phyloP scores from a whole-genome alignment of 305 asterid genomes.

The Solanum hybrid region DNA sequence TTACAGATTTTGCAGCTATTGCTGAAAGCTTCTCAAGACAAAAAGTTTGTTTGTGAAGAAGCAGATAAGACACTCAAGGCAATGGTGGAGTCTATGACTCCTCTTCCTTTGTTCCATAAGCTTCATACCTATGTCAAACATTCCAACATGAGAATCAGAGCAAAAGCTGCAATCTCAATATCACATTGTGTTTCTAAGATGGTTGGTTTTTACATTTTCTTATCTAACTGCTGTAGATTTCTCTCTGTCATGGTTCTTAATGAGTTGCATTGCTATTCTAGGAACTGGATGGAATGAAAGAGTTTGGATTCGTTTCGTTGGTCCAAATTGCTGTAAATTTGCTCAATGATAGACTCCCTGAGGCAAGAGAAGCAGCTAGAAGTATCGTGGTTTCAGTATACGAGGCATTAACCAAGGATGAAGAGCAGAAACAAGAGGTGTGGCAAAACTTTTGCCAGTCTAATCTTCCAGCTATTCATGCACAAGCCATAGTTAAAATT shows the following conservation, averaged over 20 bases:
- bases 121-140: conserved; percentile 49
- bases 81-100: conserved; percentile 62
- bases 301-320: conserved; percentile 43
- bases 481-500: conserved; percentile 63
- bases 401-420: conserved; percentile 40
- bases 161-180: conserved; percentile 70
- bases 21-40: conserved; percentile 87
- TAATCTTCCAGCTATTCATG: conserved; percentile 67
- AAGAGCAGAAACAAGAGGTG: conserved; percentile 51
- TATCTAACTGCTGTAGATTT: not conserved
- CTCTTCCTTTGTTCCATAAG: conserved; percentile 64
- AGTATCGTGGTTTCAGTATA: conserved; percentile 37
- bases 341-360: conserved; percentile 84
- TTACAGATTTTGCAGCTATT: conserved; percentile 75
- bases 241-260: not conserved
- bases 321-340: conserved; percentile 48
- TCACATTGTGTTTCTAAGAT: conserved; percentile 64
- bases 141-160: conserved; percentile 66
- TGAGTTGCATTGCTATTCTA: conserved; percentile 6
- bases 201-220: conserved; percentile 19
- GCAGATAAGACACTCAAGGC: conserved; percentile 57
- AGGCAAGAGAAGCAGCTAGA: conserved; percentile 91
- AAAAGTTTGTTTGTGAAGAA: conserved; percentile 95
- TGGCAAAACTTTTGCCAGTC: conserved; percentile 91
- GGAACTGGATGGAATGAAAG: conserved; percentile 69